Conservation (phyloP, 2,329 filamentous ascomycete genomes). For the Colletotrichum sp. region DNA sequence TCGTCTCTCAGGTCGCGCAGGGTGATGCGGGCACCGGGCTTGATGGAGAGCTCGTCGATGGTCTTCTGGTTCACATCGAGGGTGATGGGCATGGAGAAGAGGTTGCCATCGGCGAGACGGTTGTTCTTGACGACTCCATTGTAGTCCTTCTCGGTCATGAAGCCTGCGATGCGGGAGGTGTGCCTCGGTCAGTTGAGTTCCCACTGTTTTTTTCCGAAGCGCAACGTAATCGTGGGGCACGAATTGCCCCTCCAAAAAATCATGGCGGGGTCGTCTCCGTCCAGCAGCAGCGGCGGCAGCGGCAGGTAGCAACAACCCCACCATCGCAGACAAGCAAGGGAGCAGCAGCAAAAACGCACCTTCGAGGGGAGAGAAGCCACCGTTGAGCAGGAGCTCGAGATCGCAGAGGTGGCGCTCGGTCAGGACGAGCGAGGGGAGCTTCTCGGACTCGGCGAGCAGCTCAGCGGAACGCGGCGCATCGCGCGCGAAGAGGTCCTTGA, state of each 20-base stretch:
- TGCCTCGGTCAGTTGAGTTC: conserved; percentile 1
- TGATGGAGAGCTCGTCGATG: conserved; percentile 76
- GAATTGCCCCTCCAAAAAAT: conserved; percentile 7
- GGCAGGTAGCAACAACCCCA: conserved; percentile 11
- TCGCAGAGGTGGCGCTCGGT: conserved; percentile 97
- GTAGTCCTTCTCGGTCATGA: conserved; percentile 98
- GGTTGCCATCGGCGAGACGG: conserved; percentile 84
- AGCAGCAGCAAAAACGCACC: conserved; percentile 58
- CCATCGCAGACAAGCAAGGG: not conserved
- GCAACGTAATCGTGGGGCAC: conserved; percentile 13
- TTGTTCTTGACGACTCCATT: conserved; percentile 86
- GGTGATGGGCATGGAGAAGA: conserved; percentile 97
- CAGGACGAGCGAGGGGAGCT: conserved; percentile 80
- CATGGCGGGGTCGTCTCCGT: conserved; percentile 16
- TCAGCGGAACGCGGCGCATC: conserved; percentile 83
- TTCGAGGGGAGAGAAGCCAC: conserved; percentile 97
- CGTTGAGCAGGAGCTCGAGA: conserved; percentile 95
- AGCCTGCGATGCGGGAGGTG: conserved; percentile 64
- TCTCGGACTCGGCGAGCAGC: conserved; percentile 84
- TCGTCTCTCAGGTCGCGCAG: conserved; percentile 97
- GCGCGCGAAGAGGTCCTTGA: conserved; percentile 96
- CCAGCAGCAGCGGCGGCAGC: not conserved
- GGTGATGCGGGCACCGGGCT: conserved; percentile 81
- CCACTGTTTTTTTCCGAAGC: not conserved
- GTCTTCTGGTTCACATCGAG: conserved; percentile 80